phyloP scores from a whole-genome alignment of 192 early-diverging fungal genomes.

The Coemansia sp. region DNA sequence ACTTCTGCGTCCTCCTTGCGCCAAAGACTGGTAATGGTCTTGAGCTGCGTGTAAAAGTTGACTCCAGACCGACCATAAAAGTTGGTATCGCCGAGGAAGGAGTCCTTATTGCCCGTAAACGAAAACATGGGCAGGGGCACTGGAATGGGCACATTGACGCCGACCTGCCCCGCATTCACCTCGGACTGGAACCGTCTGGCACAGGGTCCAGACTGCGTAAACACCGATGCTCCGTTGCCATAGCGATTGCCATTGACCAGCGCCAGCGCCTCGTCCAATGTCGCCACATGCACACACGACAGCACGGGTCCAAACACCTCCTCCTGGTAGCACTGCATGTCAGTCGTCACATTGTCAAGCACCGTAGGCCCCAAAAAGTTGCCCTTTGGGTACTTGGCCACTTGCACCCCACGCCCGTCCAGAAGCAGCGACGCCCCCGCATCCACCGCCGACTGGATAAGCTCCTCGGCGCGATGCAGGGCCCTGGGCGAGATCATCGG shows the following conservation, averaged over 20 bases:
- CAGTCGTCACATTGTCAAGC: constrained; percentile 69
- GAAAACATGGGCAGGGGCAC: constrained; percentile 98
- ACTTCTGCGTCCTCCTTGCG: constrained; percentile 78
- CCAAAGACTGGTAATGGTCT: constrained; percentile 97
- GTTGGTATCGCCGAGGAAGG: constrained; percentile 93
- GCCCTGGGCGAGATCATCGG: constrained; percentile 87
- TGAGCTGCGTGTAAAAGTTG: constrained; percentile 89
- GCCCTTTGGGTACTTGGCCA: constrained; percentile 81
- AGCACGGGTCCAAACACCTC: constrained; percentile 98
- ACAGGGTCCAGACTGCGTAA: constrained; percentile 87
- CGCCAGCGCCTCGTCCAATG: constrained; percentile 90
- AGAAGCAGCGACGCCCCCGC: constrained; percentile 85
- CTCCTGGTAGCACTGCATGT: constrained; percentile 90
- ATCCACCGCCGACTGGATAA: constrained; percentile 83
- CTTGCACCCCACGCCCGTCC: constrained; percentile 83
- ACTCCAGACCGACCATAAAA: constrained; percentile 84
- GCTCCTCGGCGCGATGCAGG: constrained; percentile 68
- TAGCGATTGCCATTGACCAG: constrained; percentile 91
- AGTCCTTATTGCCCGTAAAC: constrained; percentile 90
- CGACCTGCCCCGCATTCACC: constrained; percentile 93
- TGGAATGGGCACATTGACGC: constrained; percentile 89
- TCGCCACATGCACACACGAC: constrained; percentile 78
- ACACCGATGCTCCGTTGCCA: constrained; percentile 85
- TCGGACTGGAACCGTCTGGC: constrained; percentile 89
- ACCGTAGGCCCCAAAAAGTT: constrained; percentile 98